Evolutionary conservation across 352 stramenopile genomes (phyloP).

Genomic region (Globisporangium nagaii): DNA sequence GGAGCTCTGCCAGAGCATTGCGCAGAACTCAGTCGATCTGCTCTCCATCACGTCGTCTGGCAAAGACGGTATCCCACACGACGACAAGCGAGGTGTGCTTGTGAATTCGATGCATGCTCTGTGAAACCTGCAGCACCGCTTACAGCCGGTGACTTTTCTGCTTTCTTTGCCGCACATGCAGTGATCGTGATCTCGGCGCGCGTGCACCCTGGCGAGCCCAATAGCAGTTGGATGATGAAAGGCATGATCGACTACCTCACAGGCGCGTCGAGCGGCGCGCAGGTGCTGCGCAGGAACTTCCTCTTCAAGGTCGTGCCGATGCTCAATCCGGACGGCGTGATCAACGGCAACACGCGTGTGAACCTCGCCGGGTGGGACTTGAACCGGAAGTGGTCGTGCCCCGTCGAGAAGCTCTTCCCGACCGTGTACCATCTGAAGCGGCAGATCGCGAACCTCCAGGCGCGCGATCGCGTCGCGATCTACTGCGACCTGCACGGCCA

Average conservation of each 20-base stretch:
- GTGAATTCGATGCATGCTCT: not conserved
- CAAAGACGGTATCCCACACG: slow-evolving; percentile 30
- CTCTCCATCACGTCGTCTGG: slow-evolving; percentile 80
- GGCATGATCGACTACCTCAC: slow-evolving; percentile 91
- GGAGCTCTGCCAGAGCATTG: slow-evolving; percentile 83
- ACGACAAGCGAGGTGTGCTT: slow-evolving; percentile 40
- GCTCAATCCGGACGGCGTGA: slow-evolving; percentile 91
- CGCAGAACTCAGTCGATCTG: slow-evolving; percentile 80
- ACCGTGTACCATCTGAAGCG: slow-evolving; percentile 79
- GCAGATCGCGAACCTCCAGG: slow-evolving; percentile 53
- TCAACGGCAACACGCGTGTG: slow-evolving; percentile 89
- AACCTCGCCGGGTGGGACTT: slow-evolving; percentile 82
- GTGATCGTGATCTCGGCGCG: slow-evolving; percentile 83
- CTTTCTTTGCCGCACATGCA: slow-evolving; percentile 5
- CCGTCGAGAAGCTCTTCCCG: slow-evolving; percentile 75
- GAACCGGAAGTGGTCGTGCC: slow-evolving; percentile 77
- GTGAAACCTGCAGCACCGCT: too few relatives aligned
- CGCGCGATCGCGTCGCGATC: slow-evolving; percentile 57
- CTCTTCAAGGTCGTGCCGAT: slow-evolving; percentile 91
- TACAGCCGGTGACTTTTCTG: too few relatives aligned
- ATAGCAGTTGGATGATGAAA: slow-evolving; percentile 91
- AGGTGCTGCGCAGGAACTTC: slow-evolving; percentile 69
- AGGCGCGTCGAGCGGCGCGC: slow-evolving; percentile 45
- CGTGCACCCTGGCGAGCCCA: slow-evolving; percentile 88
- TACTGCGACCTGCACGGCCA: slow-evolving; percentile 85